These are phyloP conservation scores for Tuber aestivum DNA, from an alignment of 495 filamentous ascomycete species.

Conservation along the genomic window DNA sequence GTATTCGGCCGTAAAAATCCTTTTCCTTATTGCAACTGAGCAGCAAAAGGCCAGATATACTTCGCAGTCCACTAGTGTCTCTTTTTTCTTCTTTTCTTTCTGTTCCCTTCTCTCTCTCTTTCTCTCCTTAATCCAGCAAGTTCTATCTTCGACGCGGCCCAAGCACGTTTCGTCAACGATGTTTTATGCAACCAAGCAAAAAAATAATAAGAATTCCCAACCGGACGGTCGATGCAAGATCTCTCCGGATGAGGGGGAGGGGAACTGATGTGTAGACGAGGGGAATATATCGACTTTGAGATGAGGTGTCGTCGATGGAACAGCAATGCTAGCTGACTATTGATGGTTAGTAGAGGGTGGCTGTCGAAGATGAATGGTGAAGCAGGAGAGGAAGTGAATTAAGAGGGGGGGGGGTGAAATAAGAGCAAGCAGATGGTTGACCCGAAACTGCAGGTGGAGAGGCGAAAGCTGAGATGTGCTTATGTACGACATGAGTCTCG, in stretches of 20 bases:
- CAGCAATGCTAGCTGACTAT: conserved; percentile 19
- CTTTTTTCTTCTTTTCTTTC: neutral
- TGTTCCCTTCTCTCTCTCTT: neutral
- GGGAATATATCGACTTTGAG: conserved; percentile 3
- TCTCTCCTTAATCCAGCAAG: neutral
- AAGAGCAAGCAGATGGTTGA: conserved; percentile 17
- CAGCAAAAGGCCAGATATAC: neutral
- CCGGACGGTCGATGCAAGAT: conserved; percentile 6
- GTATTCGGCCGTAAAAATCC: neutral
- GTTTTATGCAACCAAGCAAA: conserved; percentile 39
- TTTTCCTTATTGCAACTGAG: neutral
- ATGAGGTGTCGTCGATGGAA: conserved; percentile 6
- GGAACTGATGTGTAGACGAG: conserved; percentile 19
- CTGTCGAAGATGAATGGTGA: conserved; percentile 20
- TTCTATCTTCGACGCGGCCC: conserved; percentile 5
- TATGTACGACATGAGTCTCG: conserved; percentile 36
- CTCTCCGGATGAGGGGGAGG: conserved; percentile 14
- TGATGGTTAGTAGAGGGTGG: conserved; percentile 14
- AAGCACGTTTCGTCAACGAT: conserved; percentile 21
- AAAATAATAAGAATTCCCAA: conserved; percentile 32
- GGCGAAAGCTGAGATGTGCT: conserved; percentile 36
- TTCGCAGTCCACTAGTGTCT: neutral
- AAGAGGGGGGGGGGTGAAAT: conserved; percentile 11
- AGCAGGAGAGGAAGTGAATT: conserved; percentile 18
- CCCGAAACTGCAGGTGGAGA: conserved; percentile 3